phyloP scores from a whole-genome alignment of 352 stramenopile species.

The Globisporangium heterothallicum region DNA sequence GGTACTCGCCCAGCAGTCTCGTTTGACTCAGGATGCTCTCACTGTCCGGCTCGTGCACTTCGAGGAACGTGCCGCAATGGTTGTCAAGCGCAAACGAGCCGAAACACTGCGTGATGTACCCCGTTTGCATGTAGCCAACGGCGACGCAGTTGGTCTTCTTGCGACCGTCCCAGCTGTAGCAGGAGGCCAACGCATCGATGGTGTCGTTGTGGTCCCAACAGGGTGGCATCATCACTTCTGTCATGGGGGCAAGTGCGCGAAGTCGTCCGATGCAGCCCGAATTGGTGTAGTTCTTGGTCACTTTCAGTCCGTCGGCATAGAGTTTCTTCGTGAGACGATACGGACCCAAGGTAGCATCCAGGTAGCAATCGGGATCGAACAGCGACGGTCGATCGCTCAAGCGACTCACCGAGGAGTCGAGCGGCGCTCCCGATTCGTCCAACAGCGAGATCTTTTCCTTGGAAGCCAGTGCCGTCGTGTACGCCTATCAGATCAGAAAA shows the following conservation, averaged over 20 bases:
- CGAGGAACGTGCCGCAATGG: constrained; percentile 83
- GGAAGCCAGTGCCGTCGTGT: constrained; percentile 24
- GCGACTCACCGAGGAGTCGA: constrained; percentile 57
- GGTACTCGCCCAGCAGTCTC: constrained; percentile 60
- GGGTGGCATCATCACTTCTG: constrained; percentile 46
- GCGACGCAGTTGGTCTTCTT: constrained; percentile 57
- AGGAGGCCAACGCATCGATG: constrained; percentile 56
- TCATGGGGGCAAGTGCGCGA: constrained; percentile 38
- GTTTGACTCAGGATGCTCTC: constrained; percentile 72
- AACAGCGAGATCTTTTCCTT: constrained; percentile 64
- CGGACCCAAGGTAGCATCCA: constrained; percentile 38
- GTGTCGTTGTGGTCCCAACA: constrained; percentile 85
- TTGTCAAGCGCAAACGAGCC: constrained; percentile 61
- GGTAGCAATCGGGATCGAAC: constrained; percentile 72
- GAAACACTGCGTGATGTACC: constrained; percentile 71
- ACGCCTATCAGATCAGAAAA: constrained; percentile 27
- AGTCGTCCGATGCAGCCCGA: constrained; percentile 53
- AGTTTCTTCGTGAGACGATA: constrained; percentile 62
- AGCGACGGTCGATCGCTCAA: constrained; percentile 60
- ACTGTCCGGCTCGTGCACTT: constrained; percentile 65
- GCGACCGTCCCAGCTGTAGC: constrained; percentile 56
- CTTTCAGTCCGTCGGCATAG: constrained; percentile 26
- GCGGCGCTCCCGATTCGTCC: constrained; percentile 51
- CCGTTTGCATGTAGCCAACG: constrained; percentile 77
- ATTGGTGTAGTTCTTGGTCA: constrained; percentile 47